Conservation (phyloP, 495 filamentous ascomycete species). For the Penicilliopsis zonata region DNA sequence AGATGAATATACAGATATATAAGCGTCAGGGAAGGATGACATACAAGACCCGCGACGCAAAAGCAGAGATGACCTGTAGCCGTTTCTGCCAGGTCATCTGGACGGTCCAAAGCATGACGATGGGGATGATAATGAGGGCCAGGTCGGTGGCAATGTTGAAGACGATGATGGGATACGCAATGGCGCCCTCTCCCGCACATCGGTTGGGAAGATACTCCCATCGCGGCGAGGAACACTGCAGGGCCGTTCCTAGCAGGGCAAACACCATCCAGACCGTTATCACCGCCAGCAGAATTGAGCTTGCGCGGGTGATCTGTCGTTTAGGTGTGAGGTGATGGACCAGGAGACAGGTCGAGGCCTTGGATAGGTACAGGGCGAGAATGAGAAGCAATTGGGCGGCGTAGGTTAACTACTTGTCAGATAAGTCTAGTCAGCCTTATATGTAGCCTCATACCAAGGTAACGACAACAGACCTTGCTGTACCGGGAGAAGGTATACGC, state of each 20-base stretch:
- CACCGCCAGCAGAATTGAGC: slow-evolving; percentile 6
- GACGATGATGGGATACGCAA: slow-evolving; percentile 12
- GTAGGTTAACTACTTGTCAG: slow-evolving; percentile 10
- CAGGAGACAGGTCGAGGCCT: slow-evolving; percentile 14
- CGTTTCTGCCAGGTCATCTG: slow-evolving; percentile 10
- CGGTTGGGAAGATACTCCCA: slow-evolving; percentile 15
- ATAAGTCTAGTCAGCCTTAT: too few relatives aligned
- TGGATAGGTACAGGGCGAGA: slow-evolving; percentile 12
- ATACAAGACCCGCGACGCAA: slow-evolving; percentile 10
- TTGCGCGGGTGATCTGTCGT: slow-evolving; percentile 8
- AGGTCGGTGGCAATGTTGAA: slow-evolving; percentile 15
- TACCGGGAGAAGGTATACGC: slow-evolving; percentile 7
- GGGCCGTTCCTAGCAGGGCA: slow-evolving; percentile 11
- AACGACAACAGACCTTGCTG: slow-evolving; percentile 9
- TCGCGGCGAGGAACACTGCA: slow-evolving; percentile 14
- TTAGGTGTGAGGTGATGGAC: slow-evolving; percentile 15
- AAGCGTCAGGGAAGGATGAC: background rate
- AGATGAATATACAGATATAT: background rate
- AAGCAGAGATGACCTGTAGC: slow-evolving; percentile 14
- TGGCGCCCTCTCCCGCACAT: slow-evolving; percentile 10
- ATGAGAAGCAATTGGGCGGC: slow-evolving; percentile 16
- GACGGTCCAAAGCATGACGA: slow-evolving; percentile 16
- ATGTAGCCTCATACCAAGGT: too few relatives aligned
- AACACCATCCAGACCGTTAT: slow-evolving; percentile 10
- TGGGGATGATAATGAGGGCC: slow-evolving; percentile 8